Base-by-base conservation (phyloP, 208 protist genomes). In the Acanthamoeba triangularis region DNA sequence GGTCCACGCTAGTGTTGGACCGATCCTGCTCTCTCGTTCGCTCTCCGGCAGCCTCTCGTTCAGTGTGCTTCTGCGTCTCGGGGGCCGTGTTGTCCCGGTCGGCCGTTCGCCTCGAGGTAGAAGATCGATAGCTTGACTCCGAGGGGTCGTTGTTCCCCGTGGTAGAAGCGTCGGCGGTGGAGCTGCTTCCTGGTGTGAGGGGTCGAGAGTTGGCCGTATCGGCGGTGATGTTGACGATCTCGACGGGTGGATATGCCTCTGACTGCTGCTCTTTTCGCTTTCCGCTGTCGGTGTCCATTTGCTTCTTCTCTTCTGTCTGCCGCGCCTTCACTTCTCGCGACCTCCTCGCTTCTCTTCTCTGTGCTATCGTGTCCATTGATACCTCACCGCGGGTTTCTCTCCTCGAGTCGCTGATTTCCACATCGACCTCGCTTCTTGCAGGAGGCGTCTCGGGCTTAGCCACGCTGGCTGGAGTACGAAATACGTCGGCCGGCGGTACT, bases 191-290 rank as follows among this genome's bases (percentile, higher is more conserved):
- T 1, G 7, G 6, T 3, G 44, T 54, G 2, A 41, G 41, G 33
- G 80, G 49, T 0, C 80, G 41, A 5, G 49, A 63, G 44, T 25
- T 88, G 30, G 80, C 44, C 3, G 49, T 88, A 14, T 88, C 80
- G 10, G 49, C 28, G 11, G 80, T 88, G 80, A 88, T 88, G 52
- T 88, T 88, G 80, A 88, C 52, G 23, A 88, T n/a, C 80, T 88
- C 80, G 30, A 88, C 5, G 13, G 80, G 30, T 23, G 44, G 80
- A 25, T 88, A 54, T 13, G 49, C 52, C 49, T 88, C 80, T 11
- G 72, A 25, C 13, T 47, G 30, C 16, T 78, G 72, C 23, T 82
- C 37, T n/a, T 25, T 25, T 35, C 80, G 49, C 28, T 14, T 54
- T 14, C 5, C 30, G 8, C 20, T 18, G 23, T 84, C 37, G 6